Evolutionary conservation across 2,329 filamentous ascomycete genomes (phyloP), one percentile per base, ranked within the genome.

Genomic region (Lasiodiplodia sp.): DNA sequence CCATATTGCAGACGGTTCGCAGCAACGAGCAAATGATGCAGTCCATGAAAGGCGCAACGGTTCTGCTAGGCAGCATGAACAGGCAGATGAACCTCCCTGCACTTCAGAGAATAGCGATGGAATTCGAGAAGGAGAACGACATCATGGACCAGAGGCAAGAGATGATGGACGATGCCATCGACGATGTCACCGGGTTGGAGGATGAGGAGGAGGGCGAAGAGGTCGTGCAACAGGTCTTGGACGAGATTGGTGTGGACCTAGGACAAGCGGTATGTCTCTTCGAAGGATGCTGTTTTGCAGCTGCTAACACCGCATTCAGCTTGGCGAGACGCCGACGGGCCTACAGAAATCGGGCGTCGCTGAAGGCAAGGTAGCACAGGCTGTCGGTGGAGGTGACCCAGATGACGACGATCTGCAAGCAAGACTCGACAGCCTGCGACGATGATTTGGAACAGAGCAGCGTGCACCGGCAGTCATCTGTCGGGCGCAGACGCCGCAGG

Each of bases 21-120:
- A 97, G 94, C 73, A 99, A 99, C 81, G 96, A 99, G 80, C 95
- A 98, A 82, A 99, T 99, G 96, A 97, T 97, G 94, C 93, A 97
- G 81, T 96, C 94, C 10, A 98, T 99, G 96, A 99, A 97, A 82
- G 96, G 96, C 40, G 96, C 96, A 4, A 98, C 96, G 1, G 90
- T 91, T 81, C 90, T 97, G 2, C 85, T 99, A 8, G 94, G 94
- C 67, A 96, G 92, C 83, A 99, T 99, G 96, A 99, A 99, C 81
- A 88, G 92, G 72, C 93, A 93, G 71, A 98, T 98, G 94, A 98
- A 99, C 78, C 88, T 99, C 2, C 96, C 96, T 0, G 94, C 94
- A 21, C 85, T 99, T 40, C 95, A 98, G 80, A 89, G 95, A 69
- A 99, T 99, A 78, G 95, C 96, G 23, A 97, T 97, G 94, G 96